Conservation (phyloP, 495 filamentous ascomycete genomes). For the Lophiotrema nucula region DNA sequence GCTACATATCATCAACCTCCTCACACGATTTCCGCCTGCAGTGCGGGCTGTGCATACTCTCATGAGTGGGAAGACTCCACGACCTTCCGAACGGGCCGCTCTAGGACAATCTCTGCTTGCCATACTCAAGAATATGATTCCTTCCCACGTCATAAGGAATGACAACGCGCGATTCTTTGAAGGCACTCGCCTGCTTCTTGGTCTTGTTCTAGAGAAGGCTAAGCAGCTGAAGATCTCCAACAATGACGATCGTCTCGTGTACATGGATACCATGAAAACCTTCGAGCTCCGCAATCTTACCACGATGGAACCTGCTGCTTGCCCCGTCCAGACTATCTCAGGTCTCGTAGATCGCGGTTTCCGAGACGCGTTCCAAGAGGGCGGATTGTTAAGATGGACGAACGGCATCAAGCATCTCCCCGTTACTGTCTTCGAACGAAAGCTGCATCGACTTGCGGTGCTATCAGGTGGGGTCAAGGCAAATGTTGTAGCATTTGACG, state of each 20-base stretch:
- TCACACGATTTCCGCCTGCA: constrained; percentile 36
- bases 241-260: constrained; percentile 10
- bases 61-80: constrained; percentile 35
- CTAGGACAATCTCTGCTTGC: constrained; percentile 33
- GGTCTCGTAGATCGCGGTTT: constrained; percentile 37
- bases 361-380: constrained; percentile 27
- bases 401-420: constrained; percentile 10
- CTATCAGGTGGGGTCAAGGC: constrained; percentile 31
- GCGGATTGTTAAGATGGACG: constrained; percentile 28
- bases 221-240: constrained; percentile 31
- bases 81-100: constrained; percentile 29
- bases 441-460: constrained; percentile 20
- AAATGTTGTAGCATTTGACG: constrained; percentile 30
- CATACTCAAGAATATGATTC: constrained; percentile 37
- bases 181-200: constrained; percentile 38
- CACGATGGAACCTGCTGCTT: constrained; percentile 32
- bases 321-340: constrained; percentile 30
- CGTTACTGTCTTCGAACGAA: constrained; percentile 8
- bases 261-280: constrained; percentile 23
- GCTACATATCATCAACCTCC: constrained; percentile 34
- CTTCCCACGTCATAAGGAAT: constrained; percentile 26
- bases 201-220: constrained; percentile 39
- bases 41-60: constrained; percentile 38
- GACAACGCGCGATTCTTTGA: constrained; percentile 33
- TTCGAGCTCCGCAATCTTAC: constrained; percentile 35